Percentiles rank a stretch among this genome's conserved stretches.
Conservation (phyloP, 139 green algal species). For the Ulvella scutata region DNA sequence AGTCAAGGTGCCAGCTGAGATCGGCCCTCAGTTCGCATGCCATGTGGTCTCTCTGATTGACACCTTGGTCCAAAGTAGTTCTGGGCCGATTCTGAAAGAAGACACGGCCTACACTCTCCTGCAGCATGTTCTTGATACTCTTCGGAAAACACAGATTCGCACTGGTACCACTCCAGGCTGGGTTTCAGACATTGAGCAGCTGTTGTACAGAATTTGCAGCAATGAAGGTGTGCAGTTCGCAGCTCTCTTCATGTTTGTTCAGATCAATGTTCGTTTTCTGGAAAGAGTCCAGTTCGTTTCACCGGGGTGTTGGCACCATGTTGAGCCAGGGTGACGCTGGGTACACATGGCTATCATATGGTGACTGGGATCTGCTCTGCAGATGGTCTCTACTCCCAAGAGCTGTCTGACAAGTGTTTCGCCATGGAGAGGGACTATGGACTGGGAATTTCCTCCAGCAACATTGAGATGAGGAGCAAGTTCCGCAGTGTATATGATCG, state of each 20-base stretch:
- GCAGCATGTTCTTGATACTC: not conserved
- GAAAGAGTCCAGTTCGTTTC: too few species aligned
- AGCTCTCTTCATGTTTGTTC: too few species aligned
- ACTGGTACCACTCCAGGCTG: not conserved
- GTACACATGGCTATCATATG: too few species aligned
- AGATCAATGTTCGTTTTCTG: too few species aligned
- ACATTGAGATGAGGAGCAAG: constrained; percentile 38
- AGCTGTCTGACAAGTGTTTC: constrained; percentile 60
- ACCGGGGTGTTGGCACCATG: too few species aligned
- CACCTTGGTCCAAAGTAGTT: not conserved
- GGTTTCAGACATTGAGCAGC: not conserved
- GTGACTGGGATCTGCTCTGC: too few species aligned
- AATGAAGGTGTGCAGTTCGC: not conserved
- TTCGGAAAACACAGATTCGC: not conserved
- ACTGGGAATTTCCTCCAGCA: constrained; percentile 59
- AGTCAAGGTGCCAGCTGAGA: not conserved
- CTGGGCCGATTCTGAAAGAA: not conserved
- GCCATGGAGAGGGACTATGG: constrained; percentile 76
- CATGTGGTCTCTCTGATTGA: not conserved
- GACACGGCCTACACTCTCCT: not conserved
- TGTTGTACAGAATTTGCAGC: constrained; percentile 1
- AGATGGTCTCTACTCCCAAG: constrained; percentile 5
- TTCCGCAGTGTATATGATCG: constrained; percentile 87
- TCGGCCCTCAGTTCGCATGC: not conserved
- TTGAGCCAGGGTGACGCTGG: too few species aligned